Evolutionary conservation across 1,284 basidiomycete genomes (phyloP).

Genomic region (Moesziomyces sp.): DNA sequence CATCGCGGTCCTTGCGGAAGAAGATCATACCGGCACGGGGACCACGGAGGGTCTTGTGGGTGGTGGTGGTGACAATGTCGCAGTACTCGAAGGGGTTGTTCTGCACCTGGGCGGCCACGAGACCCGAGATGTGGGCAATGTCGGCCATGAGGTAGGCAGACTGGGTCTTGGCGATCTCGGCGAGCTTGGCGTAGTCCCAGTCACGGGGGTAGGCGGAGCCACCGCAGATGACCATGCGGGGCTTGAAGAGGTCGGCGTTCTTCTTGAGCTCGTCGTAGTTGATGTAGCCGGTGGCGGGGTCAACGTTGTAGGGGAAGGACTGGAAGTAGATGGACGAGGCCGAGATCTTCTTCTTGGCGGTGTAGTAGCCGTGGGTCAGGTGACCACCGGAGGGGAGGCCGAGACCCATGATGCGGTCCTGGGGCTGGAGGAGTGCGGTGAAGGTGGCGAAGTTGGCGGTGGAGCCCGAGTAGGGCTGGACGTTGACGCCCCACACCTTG

Average conservation of each 20-base stretch:
- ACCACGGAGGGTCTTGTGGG: conserved; percentile 98
- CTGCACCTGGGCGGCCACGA: conserved; percentile 92
- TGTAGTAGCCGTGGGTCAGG: conserved; percentile 98
- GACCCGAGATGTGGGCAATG: conserved; percentile 96
- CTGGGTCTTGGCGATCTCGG: conserved; percentile 84
- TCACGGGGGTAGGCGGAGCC: conserved; percentile 98
- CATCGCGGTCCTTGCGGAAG: conserved; percentile 92
- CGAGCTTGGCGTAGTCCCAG: conserved; percentile 80
- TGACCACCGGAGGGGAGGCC: conserved; percentile 98
- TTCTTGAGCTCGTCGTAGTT: conserved; percentile 86
- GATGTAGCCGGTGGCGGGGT: conserved; percentile 79
- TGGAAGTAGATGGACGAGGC: conserved; percentile 99
- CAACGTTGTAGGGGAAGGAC: conserved; percentile 92
- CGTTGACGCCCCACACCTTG: conserved; percentile 94
- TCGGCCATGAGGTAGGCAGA: conserved; percentile 83
- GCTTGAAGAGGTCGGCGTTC: conserved; percentile 97
- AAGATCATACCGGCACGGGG: conserved; percentile 98
- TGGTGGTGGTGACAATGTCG: conserved; percentile 76
- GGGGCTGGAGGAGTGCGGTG: conserved; percentile 94
- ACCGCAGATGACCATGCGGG: conserved; percentile 94
- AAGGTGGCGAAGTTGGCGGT: conserved; percentile 88
- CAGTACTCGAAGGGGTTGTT: conserved; percentile 95
- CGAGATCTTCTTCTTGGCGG: conserved; percentile 99
- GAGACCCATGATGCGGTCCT: conserved; percentile 99
- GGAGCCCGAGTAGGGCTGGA: conserved; percentile 94